phyloP scores from a whole-genome alignment of 2,329 filamentous ascomycete species.

The Rhinocladiella similis region DNA sequence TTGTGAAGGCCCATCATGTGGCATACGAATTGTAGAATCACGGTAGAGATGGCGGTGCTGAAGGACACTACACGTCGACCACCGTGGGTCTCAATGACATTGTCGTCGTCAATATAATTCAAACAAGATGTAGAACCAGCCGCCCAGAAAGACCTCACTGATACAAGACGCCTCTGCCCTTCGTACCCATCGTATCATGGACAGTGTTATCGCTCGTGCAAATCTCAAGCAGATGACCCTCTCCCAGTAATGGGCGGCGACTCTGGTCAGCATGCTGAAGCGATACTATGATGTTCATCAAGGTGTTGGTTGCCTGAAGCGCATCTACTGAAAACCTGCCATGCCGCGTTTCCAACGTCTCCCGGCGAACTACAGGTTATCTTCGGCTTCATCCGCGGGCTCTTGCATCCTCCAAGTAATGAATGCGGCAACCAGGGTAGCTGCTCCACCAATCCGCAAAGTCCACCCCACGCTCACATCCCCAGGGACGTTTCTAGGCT shows the following conservation, averaged over 20 bases:
- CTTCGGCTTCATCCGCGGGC: slow-evolving; percentile 17
- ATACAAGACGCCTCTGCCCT: background rate
- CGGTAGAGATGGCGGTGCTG: too few species aligned
- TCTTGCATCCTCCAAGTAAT: slow-evolving; percentile 30
- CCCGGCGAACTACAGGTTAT: slow-evolving; percentile 2
- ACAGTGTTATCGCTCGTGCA: too few species aligned
- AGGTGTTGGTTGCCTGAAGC: background rate
- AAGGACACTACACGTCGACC: too few species aligned
- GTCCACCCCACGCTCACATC: slow-evolving; percentile 88
- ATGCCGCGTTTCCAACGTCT: too few species aligned
- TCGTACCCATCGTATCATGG: background rate
- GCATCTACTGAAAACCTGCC: background rate
- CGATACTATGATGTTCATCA: too few species aligned
- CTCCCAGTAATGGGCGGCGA: too few species aligned
- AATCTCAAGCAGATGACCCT: too few species aligned
- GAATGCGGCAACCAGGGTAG: slow-evolving; percentile 72
- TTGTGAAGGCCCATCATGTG: too few species aligned
- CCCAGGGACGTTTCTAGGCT: slow-evolving; percentile 78
- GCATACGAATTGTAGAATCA: too few species aligned
- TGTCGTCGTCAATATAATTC: too few species aligned
- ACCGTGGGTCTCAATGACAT: too few species aligned
- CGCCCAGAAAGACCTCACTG: background rate
- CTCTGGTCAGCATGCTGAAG: too few species aligned
- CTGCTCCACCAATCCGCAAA: slow-evolving; percentile 77
- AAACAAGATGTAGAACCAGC: background rate